Evolutionary conservation across 495 filamentous ascomycete genomes (phyloP), one percentile per base, ranked within the genome.

Genomic region (Hyaloscypha hepaticicola): DNA sequence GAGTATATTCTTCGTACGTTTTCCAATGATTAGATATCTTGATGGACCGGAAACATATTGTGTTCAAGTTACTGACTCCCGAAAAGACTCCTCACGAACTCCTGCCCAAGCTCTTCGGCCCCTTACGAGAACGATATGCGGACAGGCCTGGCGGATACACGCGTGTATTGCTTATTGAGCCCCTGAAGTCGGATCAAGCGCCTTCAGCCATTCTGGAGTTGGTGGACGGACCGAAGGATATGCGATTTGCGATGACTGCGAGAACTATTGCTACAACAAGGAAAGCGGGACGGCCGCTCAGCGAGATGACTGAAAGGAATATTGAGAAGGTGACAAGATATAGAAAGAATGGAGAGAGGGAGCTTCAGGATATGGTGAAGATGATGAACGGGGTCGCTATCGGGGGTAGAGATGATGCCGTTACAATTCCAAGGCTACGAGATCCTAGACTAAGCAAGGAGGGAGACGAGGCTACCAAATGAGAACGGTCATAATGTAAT

Each of bases 161-260:
- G 19, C 90, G 95, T 21, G 90, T 99, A 3, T 85, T 96, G 8
- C 90, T 91, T 56, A 90, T 95, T 61, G 93, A 97, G 75, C 84
- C 70, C 28, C 76, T 87, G 72, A 80, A 85, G 67, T 76, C 82
- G 60, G 92, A 96, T 73, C 91, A 96, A 78, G 94, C 91, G 3
- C 82, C 87, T 34, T 90, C 86, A 24, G 95, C 95, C 0, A 96
- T 99, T 69, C 85, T 99, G n/a, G 95, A 98, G 76, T 83, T 99
- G 14, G 92, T 98, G 51, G 95, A 99, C 74, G 94, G 94, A 49
- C 94, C 93, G 19, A 90, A 88, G 76, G 95, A 99, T 77, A 91
- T 96, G 83, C 88, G 93, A 2, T 98, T 99, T 78, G 89, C 90
- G 59, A 86, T 97, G 81, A 96, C 93, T 19, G 95, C 95, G 4